Base-by-base conservation (phyloP, 352 stramenopile species). In the Phytophthora foliorum region DNA sequence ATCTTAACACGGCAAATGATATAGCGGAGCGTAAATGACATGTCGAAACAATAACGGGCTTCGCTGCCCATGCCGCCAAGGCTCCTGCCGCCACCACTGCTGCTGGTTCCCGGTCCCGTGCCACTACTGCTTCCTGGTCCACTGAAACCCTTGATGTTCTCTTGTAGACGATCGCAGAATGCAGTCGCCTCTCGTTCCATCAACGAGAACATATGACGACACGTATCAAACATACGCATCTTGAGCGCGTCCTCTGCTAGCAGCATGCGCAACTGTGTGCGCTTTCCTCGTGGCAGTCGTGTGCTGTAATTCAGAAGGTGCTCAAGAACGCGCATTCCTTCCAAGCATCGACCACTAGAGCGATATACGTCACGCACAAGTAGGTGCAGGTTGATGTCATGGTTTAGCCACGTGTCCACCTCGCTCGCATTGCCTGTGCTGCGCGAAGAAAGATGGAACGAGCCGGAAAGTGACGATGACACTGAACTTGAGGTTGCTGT, bases 361-460 rank as follows among this genome's bases (percentile, higher is more conserved):
- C 80, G 83, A 57, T 95, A 96, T 6, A 95, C 63, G 16, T 96
- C 87, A 4, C 87, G 86, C 9, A 96, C 64, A 25, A 93, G 71
- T 31, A 96, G 63, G 51, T 96, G 89, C n/a, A 96, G 57, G n/a
- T 75, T 87, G 48, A 96, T 88, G 29, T 95, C 86, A 56, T 96
- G 87, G 54, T 86, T 91, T 14, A 96, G 63, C 87, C 86, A 95
- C 8, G 77, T 75, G 57, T 96, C 89, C 58, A 93, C 72, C 27
- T 94, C 86, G 24, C 78, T 89, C 9, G 78, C 86, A 55, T 89
- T 90, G n/a, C 80, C 72, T 8, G 63, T 74, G 24, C 80, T 82
- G 4, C 81, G 67, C 32, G 74, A 84, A 52, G 66, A 88, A 7
- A 91, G 16, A 29, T 88, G 75, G 59, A 93, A 82, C 19, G 82